These are phyloP conservation scores for Orobanche coerulescens DNA, from an alignment of 257 asterid genomes.

Conservation along the genomic window DNA sequence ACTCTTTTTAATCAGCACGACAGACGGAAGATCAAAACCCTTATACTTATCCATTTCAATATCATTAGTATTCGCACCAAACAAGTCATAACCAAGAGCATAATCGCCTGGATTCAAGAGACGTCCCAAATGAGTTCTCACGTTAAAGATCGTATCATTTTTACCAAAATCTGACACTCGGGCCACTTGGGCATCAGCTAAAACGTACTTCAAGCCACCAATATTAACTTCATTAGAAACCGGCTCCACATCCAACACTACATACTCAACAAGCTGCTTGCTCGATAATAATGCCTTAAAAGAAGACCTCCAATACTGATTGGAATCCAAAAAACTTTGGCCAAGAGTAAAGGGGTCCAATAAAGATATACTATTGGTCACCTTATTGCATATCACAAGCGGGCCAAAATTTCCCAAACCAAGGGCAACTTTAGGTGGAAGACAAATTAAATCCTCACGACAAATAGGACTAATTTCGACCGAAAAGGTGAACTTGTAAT, in stretches of 20 bases:
- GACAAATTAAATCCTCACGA: conserved; percentile 45
- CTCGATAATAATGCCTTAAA: conserved; percentile 39
- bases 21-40: conserved; percentile 36
- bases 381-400: conserved; percentile 34
- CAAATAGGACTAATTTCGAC: conserved; percentile 39
- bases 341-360: conserved; percentile 35
- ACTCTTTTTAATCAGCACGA: conserved; percentile 42
- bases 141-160: conserved; percentile 25
- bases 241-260: conserved; percentile 31
- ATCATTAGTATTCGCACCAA: conserved; percentile 33
- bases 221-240: conserved; percentile 29
- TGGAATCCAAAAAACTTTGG: conserved; percentile 31
- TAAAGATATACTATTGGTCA: conserved; percentile 32
- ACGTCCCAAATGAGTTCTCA: conserved; percentile 51
- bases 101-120: conserved; percentile 43
- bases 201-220: conserved; percentile 30
- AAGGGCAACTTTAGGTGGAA: conserved; percentile 31
- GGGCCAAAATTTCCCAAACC: conserved; percentile 40
- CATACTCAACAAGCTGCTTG: conserved; percentile 38
- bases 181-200: conserved; percentile 44
- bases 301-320: conserved; percentile 34
- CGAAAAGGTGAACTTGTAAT: conserved; percentile 36
- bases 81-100: conserved; percentile 53
- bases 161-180: conserved; percentile 44
- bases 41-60: conserved; percentile 43